Evolutionary conservation across 805 yeast genomes (phyloP).

Genomic region (Saccharomyces eubayanus): DNA sequence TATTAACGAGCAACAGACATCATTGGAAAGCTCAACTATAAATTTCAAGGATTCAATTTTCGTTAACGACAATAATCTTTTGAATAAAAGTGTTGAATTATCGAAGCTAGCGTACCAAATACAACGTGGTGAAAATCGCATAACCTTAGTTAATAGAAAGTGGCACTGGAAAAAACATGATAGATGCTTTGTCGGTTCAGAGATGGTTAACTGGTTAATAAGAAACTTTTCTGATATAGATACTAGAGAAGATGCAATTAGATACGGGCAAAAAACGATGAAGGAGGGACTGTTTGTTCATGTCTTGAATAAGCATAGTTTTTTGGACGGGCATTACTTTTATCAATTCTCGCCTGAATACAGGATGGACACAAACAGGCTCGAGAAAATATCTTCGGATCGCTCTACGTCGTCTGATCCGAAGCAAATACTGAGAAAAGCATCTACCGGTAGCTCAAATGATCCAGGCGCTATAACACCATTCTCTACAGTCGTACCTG

Average conservation of each 20-base stretch:
- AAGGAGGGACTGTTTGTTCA: slow-evolving; percentile 64
- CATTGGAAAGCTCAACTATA: slow-evolving; percentile 27
- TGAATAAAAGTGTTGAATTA: slow-evolving; percentile 44
- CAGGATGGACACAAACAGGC: slow-evolving; percentile 18
- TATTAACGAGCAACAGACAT: slow-evolving; percentile 44
- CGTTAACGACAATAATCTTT: slow-evolving; percentile 26
- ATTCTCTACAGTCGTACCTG: slow-evolving; percentile 3
- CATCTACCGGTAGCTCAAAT: slow-evolving; percentile 6
- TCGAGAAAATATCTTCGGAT: slow-evolving; percentile 9
- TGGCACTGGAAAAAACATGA: slow-evolving; percentile 85
- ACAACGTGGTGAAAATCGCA: slow-evolving; percentile 51
- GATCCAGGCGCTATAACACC: slow-evolving; percentile 4
- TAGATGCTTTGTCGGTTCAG: slow-evolving; percentile 78
- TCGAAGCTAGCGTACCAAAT: slow-evolving; percentile 52
- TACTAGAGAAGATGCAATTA: slow-evolving; percentile 74
- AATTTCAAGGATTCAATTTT: slow-evolving; percentile 33
- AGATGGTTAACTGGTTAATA: slow-evolving; percentile 76
- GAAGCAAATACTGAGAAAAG: slow-evolving; percentile 1
- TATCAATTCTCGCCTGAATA: slow-evolving; percentile 61
- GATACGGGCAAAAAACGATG: slow-evolving; percentile 73
- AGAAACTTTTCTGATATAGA: slow-evolving; percentile 72
- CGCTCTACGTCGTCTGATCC: slow-evolving; percentile 1
- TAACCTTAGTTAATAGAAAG: slow-evolving; percentile 64
- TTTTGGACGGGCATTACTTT: slow-evolving; percentile 89
- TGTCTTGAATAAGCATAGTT: slow-evolving; percentile 73